Base-by-base conservation (phyloP, 176 grass and related monocot species). In the Pontederia crassipes region DNA sequence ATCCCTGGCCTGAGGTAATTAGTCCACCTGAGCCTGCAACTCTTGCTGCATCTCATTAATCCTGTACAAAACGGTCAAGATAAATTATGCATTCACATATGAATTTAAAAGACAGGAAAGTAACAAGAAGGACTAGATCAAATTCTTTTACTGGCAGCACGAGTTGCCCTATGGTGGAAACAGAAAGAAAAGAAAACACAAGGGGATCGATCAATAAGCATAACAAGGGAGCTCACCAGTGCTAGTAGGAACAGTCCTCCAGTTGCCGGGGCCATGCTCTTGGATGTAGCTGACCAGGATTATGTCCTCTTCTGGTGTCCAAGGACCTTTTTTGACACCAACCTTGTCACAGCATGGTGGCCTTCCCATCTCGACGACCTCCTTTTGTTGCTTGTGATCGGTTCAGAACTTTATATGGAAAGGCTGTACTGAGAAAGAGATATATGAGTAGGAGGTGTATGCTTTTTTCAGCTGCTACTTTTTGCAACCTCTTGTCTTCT, bases 281-380 rank as follows among this genome's bases (percentile, higher is more conserved):
- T 52, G 62, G 48, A 65, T 65, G 62, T 65, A 65, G 20, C 47
- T 50, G 47, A 65, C 62, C 10, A 65, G 14, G 47, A 52, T 8
- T 24, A 65, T 65, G 62, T 65, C 62, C 62, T 65, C 62, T 28
- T 65, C 62, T 2, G 62, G 62, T 14, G 62, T 65, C 62, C 62
- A 65, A 17, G 62, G 62, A 12, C 62, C 62, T 51, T 52, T 65
- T 48, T 65, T 65, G 11, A 65, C 48, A 49, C 62, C 62, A 28
- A 50, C 62, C 27, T 28, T 49, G 62, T 65, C 62, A 14, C 20
- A 51, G 62, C 48, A 51, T 16, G 62, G 62, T 28, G 62, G 47
- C 5, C 62, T 65, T 14, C 62, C 62, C 62, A 65, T 54, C 51
- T 54, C 51, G 14, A 12, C 6, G 14, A 12, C 8, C 51, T 54